Base-by-base conservation (phyloP, 805 yeast genomes). In the Wickerhamomyces alni region DNA sequence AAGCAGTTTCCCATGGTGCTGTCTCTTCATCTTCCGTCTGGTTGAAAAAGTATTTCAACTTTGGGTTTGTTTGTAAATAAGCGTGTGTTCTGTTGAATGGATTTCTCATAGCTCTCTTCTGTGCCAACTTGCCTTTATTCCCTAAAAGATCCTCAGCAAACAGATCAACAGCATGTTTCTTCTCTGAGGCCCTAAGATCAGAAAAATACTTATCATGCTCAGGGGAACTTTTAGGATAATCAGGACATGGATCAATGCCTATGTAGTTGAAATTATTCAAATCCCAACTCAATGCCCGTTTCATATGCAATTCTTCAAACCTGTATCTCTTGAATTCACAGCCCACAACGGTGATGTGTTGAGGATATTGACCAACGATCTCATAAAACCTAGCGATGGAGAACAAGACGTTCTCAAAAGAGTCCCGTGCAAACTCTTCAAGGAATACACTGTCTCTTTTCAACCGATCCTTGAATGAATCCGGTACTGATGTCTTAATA, bases 391-490 rank as follows among this genome's bases (percentile, higher is more conserved):
- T 61, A 27, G 73, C 65, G 2, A 82, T 47, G 46, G 82, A 75
- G 56, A 76, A 83, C 3, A 83, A 43, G 6, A 85, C 72, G 57
- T 86, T 86, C 53, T 86, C 94, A 54, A 81, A 81, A 2, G 93
- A 83, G 57, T 86, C 95, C 30, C 87, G 62, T 0, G 95, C 87
- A 55, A 58, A 81, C 48, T 82, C 89, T 52, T 86, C 95, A 1
- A 78, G 61, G 6, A 65, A 44, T 1, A 81, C 58, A n/a, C n/a
- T n/a, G 21, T 54, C 47, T 5, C 39, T 29, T 17, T 17, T 54
- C 27, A n/a, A 15, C 17, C 18, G 30, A 3, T 39, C 39, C 3
- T 32, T 33, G 3, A 44, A 9, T 4, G 40, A 30, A 39, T 46
- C 41, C 36, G 76, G 46, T n/a, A n/a, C n/a, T n/a, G n/a, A n/a